Evolutionary conservation across 208 protist species (phyloP).

Genomic region (Leishmania braziliensis): DNA sequence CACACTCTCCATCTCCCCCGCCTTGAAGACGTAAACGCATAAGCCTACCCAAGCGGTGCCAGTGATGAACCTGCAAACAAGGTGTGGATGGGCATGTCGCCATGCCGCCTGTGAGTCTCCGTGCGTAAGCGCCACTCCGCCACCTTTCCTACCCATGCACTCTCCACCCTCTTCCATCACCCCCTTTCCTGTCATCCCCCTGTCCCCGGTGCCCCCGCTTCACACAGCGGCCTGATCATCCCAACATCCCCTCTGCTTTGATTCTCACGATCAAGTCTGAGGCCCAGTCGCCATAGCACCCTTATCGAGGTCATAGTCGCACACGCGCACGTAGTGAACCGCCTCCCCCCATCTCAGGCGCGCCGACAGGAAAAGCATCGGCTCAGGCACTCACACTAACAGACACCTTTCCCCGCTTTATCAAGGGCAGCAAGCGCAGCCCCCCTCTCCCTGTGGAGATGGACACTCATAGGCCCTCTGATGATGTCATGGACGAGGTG

Average conservation of each 20-base stretch:
- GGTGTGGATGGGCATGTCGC: background rate
- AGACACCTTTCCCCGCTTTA: background rate
- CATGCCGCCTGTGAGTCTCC: background rate
- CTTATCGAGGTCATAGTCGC: background rate
- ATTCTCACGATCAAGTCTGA: background rate
- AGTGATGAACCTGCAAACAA: background rate
- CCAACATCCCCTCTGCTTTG: background rate
- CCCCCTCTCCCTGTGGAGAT: background rate
- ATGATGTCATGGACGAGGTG: slow-evolving; percentile 5
- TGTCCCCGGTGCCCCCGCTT: background rate
- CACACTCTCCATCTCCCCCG: background rate
- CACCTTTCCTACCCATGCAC: background rate
- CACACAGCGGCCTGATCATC: background rate
- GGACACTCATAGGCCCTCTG: background rate
- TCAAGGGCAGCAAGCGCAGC: background rate
- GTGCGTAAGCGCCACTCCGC: background rate
- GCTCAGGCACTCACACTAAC: background rate
- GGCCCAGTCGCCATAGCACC: background rate
- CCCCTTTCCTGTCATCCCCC: background rate
- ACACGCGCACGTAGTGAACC: background rate
- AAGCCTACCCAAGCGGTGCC: background rate
- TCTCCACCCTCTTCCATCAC: background rate
- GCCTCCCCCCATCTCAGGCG: background rate
- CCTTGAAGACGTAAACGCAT: background rate
- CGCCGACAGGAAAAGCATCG: background rate